phyloP scores from a whole-genome alignment of 2,329 filamentous ascomycete genomes.

The Colletotrichum agaves region DNA sequence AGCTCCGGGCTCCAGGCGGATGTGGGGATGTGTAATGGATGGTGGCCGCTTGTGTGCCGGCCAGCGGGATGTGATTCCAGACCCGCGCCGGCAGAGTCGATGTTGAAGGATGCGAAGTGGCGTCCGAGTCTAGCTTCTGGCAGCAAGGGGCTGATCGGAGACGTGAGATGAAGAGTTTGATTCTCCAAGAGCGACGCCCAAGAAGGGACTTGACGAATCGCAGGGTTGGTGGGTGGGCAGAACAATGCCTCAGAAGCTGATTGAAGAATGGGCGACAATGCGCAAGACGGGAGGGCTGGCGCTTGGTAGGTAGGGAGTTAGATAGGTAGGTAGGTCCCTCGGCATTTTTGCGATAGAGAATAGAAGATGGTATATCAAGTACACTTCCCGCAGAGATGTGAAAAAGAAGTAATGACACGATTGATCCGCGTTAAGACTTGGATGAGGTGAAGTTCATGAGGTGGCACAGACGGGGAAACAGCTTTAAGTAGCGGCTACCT shows the following conservation, averaged over 20 bases:
- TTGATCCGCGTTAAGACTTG: background rate
- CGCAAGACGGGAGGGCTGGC: background rate
- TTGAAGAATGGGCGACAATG: background rate
- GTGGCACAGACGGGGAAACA: conserved; percentile 33
- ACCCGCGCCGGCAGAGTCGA: conserved; percentile 29
- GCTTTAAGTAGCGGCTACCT: conserved; percentile 31
- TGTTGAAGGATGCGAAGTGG: conserved; percentile 28
- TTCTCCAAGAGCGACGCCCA: background rate
- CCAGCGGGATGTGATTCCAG: conserved; percentile 32
- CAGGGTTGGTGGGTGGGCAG: background rate
- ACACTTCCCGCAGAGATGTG: background rate
- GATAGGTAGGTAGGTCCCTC: background rate
- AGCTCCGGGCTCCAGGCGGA: conserved; percentile 17
- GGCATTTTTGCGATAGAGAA: background rate
- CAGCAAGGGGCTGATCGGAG: background rate
- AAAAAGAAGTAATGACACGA: conserved; percentile 12
- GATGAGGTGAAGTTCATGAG: conserved; percentile 35
- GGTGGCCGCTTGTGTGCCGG: conserved; percentile 34
- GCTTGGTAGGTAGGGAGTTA: background rate
- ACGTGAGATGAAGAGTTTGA: conserved; percentile 5
- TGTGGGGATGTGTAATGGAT: conserved; percentile 24
- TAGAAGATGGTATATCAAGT: background rate
- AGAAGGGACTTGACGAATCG: background rate
- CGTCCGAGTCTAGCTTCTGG: conserved; percentile 19
- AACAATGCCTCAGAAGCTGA: conserved; percentile 10